phyloP scores from a whole-genome alignment of 306 rosid genomes.

The Vigna angularis region DNA sequence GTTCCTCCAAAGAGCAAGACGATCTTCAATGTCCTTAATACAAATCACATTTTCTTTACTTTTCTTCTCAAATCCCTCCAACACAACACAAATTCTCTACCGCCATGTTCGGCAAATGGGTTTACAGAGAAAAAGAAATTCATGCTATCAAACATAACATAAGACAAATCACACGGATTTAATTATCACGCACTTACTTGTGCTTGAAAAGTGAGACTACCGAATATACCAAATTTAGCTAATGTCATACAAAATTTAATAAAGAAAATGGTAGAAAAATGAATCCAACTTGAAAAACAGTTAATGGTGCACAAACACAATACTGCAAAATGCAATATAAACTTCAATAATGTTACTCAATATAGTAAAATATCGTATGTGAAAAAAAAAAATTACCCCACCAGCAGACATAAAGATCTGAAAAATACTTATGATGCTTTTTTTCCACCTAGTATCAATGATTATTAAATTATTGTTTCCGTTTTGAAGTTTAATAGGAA shows the following conservation, averaged over 20 bases:
- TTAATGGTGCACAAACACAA: background rate
- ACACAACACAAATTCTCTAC: constrained; percentile 18
- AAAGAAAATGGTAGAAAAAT: background rate
- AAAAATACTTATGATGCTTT: background rate
- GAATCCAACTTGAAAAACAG: constrained; percentile 8
- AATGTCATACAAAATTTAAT: background rate
- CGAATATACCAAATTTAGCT: background rate
- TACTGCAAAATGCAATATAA: constrained; percentile 3
- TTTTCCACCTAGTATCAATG: background rate
- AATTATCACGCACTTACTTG: constrained; percentile 12
- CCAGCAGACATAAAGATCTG: background rate
- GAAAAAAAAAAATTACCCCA: background rate
- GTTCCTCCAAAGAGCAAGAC: constrained; percentile 18
- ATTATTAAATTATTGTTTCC: constrained; percentile 30
- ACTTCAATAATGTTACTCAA: background rate
- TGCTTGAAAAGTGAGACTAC: constrained; percentile 6
- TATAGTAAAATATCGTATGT: background rate
- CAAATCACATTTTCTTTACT: background rate
- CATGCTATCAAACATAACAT: constrained; percentile 19
- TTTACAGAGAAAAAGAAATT: background rate
- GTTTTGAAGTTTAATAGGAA: background rate
- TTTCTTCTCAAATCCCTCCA: constrained; percentile 12
- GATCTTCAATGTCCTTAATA: constrained; percentile 9
- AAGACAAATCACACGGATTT: constrained; percentile 24
- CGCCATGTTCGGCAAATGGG: background rate